phyloP scores from a whole-genome alignment of 2,329 filamentous ascomycete genomes.

The Myriangium duriaei region DNA sequence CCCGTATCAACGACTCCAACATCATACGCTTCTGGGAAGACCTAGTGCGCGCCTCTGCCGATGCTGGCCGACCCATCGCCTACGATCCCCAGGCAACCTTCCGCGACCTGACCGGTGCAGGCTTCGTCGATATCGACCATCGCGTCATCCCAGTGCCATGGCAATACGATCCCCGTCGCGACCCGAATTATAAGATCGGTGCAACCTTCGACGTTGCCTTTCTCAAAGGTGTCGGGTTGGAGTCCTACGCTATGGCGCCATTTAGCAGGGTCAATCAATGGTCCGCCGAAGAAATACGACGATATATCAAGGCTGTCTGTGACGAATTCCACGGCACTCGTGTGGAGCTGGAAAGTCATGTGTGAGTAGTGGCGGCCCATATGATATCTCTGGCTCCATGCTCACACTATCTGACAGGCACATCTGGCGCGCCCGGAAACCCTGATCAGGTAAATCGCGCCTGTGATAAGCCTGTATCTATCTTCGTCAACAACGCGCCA shows the following conservation, averaged over 20 bases:
- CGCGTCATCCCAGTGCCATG: conserved; percentile 56
- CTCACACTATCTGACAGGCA: background rate
- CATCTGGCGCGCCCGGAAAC: background rate
- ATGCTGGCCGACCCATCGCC: conserved; percentile 50
- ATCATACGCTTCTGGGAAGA: conserved; percentile 55
- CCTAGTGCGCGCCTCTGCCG: conserved; percentile 53
- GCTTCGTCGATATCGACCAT: conserved; percentile 70
- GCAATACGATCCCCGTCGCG: conserved; percentile 58
- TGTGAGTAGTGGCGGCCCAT: background rate
- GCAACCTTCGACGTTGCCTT: conserved; percentile 76
- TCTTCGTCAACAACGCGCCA: too few species aligned
- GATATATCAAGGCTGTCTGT: conserved; percentile 50
- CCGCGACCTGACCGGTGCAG: conserved; percentile 51
- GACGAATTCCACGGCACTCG: conserved; percentile 45
- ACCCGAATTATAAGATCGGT: conserved; percentile 54
- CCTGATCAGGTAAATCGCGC: too few species aligned
- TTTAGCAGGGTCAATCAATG: conserved; percentile 26
- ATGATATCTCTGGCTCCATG: background rate
- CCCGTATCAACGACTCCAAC: conserved; percentile 42
- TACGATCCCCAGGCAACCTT: conserved; percentile 48
- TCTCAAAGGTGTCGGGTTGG: conserved; percentile 49
- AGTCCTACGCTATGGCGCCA: conserved; percentile 60
- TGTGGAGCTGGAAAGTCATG: background rate
- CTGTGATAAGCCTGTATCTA: too few species aligned
- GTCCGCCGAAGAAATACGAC: conserved; percentile 46